Percentiles rank a stretch among this genome's conserved stretches.
These are phyloP conservation scores for Colletotrichum spaethianum DNA, from an alignment of 2,329 filamentous ascomycete genomes.

Conservation along the genomic window DNA sequence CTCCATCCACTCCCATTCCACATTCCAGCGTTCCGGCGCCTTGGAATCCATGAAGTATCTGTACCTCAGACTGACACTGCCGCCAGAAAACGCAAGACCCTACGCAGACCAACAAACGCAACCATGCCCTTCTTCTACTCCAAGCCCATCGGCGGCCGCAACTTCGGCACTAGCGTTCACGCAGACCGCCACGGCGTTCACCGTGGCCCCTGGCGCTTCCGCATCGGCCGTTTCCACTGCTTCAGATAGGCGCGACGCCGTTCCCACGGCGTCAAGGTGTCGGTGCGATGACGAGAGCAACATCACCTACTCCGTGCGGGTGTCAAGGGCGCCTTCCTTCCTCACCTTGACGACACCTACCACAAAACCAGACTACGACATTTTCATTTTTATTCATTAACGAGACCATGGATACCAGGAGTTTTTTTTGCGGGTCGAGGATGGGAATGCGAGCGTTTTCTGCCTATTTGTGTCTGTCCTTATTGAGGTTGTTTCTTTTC, in stretches of 20 bases:
- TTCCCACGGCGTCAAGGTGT: slow-evolving; percentile 6
- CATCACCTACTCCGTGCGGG: too few relatives aligned
- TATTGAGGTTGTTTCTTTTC: slow-evolving; percentile 10
- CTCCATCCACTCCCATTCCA: too few relatives aligned
- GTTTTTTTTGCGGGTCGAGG: not conserved
- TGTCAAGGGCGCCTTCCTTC: not conserved
- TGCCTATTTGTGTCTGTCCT: slow-evolving; percentile 30
- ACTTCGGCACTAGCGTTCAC: slow-evolving; percentile 65
- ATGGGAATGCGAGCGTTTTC: slow-evolving; percentile 30
- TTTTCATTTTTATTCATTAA: not conserved
- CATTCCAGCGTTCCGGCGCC: not conserved
- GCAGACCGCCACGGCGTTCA: slow-evolving; percentile 62
- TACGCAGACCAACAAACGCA: not conserved
- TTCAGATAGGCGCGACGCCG: slow-evolving; percentile 53
- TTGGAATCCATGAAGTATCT: not conserved
- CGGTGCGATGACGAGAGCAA: not conserved
- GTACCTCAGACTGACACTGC: not conserved
- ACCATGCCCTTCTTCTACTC: slow-evolving; percentile 64
- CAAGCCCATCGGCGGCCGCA: slow-evolving; percentile 62
- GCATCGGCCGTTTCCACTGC: slow-evolving; percentile 65
- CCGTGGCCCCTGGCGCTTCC: slow-evolving; percentile 66
- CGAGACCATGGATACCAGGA: slow-evolving; percentile 28
- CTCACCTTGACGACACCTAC: not conserved
- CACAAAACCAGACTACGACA: too few relatives aligned
- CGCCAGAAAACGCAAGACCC: not conserved